Percentiles rank a stretch among this genome's conserved stretches.
phyloP scores from a whole-genome alignment of 2,329 filamentous ascomycete species.

The Anisogramma anomala region DNA sequence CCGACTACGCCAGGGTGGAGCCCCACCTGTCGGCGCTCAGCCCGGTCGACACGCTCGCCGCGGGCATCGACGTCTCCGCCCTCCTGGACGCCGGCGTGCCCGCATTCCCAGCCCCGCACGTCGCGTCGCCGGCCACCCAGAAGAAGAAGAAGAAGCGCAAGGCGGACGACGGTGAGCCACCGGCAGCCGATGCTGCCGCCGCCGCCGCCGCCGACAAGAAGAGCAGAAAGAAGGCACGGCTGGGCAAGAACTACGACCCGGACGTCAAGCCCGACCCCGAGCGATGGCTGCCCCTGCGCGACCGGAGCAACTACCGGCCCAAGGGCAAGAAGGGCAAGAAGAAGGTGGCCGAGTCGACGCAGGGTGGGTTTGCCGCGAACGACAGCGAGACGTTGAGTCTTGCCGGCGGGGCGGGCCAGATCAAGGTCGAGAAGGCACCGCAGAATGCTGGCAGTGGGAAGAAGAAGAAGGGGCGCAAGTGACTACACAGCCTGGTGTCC shows the following conservation, averaged over 20 bases:
- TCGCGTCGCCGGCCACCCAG: constrained; percentile 25
- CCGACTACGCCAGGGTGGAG: constrained; percentile 43
- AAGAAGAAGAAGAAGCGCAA: constrained; percentile 40
- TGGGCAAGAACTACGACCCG: constrained; percentile 65
- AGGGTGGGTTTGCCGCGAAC: constrained; percentile 67
- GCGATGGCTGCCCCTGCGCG: constrained; percentile 82
- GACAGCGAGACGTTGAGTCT: constrained; percentile 59
- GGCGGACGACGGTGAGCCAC: constrained; percentile 20
- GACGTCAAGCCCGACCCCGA: constrained; percentile 78
- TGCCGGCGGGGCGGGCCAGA: constrained; percentile 49
- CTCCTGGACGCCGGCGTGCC: constrained; percentile 59
- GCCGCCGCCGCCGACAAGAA: constrained; percentile 21
- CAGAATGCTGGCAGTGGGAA: constrained; percentile 14
- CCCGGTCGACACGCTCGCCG: constrained; percentile 48
- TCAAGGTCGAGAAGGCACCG: constrained; percentile 51
- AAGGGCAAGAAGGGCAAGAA: constrained; percentile 90
- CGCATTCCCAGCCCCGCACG: constrained; percentile 29
- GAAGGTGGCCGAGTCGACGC: constrained; percentile 65
- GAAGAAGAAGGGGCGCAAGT: constrained; percentile 11
- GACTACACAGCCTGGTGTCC: no score
- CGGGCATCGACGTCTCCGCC: constrained; percentile 46
- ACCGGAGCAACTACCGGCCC: constrained; percentile 77
- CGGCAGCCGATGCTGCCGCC: constrained; percentile 8
- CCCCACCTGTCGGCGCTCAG: constrained; percentile 46
- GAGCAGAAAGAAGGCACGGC: constrained; percentile 33